These are phyloP conservation scores for Xylaria castorea DNA, from an alignment of 495 filamentous ascomycete genomes.

Conservation along the genomic window DNA sequence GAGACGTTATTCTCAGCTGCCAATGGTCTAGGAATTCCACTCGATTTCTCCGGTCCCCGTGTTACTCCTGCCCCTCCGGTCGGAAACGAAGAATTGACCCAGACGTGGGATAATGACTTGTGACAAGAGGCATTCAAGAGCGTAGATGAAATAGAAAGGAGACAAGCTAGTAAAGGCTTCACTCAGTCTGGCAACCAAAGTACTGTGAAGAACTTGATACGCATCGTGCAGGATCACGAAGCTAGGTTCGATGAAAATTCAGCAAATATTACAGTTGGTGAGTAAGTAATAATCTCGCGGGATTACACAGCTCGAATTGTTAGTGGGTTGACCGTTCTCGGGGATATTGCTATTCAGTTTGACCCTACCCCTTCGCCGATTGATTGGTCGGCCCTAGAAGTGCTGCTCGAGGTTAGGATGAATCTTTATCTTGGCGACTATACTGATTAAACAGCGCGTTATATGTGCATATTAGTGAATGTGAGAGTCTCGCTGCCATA, in stretches of 20 bases:
- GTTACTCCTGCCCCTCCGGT: neutral
- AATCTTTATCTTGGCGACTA: neutral
- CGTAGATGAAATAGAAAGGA: neutral
- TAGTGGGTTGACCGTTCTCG: slow-evolving; percentile 38
- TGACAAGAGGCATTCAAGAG: neutral
- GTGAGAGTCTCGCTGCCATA: slow-evolving; percentile 17
- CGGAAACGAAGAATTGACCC: neutral
- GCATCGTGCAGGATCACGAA: neutral
- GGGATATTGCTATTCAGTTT: slow-evolving; percentile 42
- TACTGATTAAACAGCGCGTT: neutral
- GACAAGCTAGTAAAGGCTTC: neutral
- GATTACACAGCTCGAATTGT: neutral
- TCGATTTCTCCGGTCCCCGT: neutral
- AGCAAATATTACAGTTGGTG: neutral
- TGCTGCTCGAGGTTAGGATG: slow-evolving; percentile 27
- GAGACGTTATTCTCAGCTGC: neutral
- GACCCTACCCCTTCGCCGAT: slow-evolving; percentile 42
- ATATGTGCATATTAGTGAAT: slow-evolving; percentile 13
- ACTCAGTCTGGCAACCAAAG: neutral
- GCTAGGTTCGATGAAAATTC: neutral
- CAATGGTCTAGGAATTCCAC: neutral
- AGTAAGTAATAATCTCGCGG: neutral
- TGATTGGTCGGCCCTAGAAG: slow-evolving; percentile 41
- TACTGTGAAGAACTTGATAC: neutral
- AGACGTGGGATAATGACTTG: neutral